phyloP scores from a whole-genome alignment of 768 basidiomycete genomes.

The Naganishia onofrii region DNA sequence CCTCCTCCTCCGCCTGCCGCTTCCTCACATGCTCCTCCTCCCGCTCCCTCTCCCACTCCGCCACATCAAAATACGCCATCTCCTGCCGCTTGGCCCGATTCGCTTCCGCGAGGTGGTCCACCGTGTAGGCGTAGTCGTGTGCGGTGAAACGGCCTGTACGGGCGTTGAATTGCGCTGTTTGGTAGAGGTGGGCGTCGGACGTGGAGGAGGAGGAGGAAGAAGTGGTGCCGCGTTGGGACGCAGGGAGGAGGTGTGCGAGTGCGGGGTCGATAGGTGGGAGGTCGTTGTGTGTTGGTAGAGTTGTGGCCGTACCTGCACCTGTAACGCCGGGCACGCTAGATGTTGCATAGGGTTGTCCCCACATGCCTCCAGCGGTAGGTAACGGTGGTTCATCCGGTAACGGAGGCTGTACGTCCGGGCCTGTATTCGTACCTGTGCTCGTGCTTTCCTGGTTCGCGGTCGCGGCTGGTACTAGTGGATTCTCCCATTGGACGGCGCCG shows the following conservation, averaged over 20 bases:
- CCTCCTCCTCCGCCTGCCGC: constrained; percentile 27
- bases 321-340: not conserved
- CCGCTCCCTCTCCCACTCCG: constrained; percentile 46
- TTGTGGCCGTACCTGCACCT: not conserved
- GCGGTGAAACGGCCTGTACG: constrained; percentile 49
- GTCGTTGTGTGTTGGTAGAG: not conserved
- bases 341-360: constrained; percentile 3
- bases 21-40: constrained; percentile 39
- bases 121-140: constrained; percentile 40
- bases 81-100: constrained; percentile 47
- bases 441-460: not conserved
- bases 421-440: not conserved
- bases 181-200: constrained; percentile 29
- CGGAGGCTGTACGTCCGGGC: constrained; percentile 27
- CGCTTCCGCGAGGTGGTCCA: constrained; percentile 48
- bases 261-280: constrained; percentile 44
- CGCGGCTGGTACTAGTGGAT: constrained; percentile 41
- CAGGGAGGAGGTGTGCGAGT: constrained; percentile 43
- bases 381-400: constrained; percentile 22
- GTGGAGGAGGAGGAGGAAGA: not conserved
- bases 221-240: constrained; percentile 28
- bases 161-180: constrained; percentile 47
- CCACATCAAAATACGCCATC: constrained; percentile 49
- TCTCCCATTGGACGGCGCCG: constrained; percentile 50
- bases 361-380: not conserved